Percentiles rank a stretch among this genome's conserved stretches.
These are phyloP conservation scores for Myxozyma vanderwaltii DNA, from an alignment of 805 yeast species.

Conservation along the genomic window DNA sequence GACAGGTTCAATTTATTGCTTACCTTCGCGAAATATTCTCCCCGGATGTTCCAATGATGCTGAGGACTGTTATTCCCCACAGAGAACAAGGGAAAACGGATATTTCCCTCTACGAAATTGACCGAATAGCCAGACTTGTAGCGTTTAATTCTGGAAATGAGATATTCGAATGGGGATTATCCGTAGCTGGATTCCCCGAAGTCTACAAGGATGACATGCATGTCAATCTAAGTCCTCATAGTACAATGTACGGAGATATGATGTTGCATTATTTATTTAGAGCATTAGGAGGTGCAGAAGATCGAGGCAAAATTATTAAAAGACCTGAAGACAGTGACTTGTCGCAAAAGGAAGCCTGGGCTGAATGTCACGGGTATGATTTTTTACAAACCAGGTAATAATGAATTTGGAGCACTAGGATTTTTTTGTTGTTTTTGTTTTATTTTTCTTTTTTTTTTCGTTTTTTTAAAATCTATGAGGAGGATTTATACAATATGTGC, in stretches of 20 bases:
- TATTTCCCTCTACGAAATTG: conserved; percentile 18
- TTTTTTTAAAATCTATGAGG: no score
- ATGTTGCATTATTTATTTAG: conserved; percentile 26
- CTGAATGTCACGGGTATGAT: conserved; percentile 20
- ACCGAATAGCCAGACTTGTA: conserved; percentile 21
- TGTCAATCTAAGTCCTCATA: conserved; percentile 10
- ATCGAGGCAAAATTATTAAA: conserved; percentile 11
- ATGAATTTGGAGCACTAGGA: neutral
- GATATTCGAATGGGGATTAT: conserved; percentile 26
- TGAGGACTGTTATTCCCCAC: conserved; percentile 20
- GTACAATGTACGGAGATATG: conserved; percentile 19
- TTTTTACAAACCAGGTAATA: neutral
- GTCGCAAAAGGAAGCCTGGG: conserved; percentile 19
- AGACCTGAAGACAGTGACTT: conserved; percentile 14
- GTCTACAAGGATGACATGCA: conserved; percentile 24
- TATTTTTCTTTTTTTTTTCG: neutral
- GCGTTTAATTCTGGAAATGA: conserved; percentile 19
- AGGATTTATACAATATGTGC: no score
- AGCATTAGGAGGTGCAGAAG: conserved; percentile 26
- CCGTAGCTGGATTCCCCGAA: conserved; percentile 15
- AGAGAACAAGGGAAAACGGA: conserved; percentile 15
- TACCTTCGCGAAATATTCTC: conserved; percentile 12
- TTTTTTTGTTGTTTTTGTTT: neutral
- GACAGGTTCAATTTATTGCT: conserved; percentile 13
- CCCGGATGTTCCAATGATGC: conserved; percentile 24